phyloP scores from a whole-genome alignment of 1,139 yeast species.

The Zhuliangozyma parablackwelliae region DNA sequence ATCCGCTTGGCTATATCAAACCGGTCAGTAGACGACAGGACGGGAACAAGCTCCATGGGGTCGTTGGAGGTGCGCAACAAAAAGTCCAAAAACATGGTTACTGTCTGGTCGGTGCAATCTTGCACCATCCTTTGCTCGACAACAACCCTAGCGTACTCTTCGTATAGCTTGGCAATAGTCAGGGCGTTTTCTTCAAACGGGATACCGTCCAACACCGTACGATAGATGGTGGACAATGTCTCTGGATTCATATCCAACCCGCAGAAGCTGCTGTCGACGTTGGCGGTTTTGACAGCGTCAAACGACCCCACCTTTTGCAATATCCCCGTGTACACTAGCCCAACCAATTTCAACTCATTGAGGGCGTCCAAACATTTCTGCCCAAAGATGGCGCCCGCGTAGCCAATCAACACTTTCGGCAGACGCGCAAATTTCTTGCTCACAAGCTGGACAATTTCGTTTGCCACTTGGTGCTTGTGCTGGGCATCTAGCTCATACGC shows the following conservation, averaged over 20 bases:
- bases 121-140: not conserved
- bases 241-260: constrained; percentile 21
- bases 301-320: constrained; percentile 10
- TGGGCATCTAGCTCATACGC: constrained; percentile 11
- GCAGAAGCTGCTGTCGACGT: constrained; percentile 25
- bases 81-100: constrained; percentile 13
- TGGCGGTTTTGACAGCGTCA: constrained; percentile 22
- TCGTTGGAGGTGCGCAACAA: constrained; percentile 13
- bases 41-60: too few relatives aligned
- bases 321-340: constrained; percentile 8
- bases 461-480: constrained; percentile 13
- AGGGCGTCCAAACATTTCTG: constrained; percentile 22
- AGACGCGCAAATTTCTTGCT: constrained; percentile 25
- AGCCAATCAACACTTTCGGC: constrained; percentile 37
- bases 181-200: too few relatives aligned
- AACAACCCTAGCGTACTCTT: constrained; percentile 14
- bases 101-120: not conserved
- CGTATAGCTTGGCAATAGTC: constrained; percentile 16
- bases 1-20: constrained; percentile 29
- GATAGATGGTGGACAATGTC: constrained; percentile 10
- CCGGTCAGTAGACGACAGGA: constrained; percentile 11
- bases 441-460: constrained; percentile 32
- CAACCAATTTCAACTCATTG: constrained; percentile 18
- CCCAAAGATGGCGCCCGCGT: constrained; percentile 29
- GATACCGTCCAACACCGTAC: too few relatives aligned